Percentiles rank a stretch among this genome's conserved stretches.
phyloP scores from a whole-genome alignment of 73 alveolate species.

The Effrenium voratum region DNA sequence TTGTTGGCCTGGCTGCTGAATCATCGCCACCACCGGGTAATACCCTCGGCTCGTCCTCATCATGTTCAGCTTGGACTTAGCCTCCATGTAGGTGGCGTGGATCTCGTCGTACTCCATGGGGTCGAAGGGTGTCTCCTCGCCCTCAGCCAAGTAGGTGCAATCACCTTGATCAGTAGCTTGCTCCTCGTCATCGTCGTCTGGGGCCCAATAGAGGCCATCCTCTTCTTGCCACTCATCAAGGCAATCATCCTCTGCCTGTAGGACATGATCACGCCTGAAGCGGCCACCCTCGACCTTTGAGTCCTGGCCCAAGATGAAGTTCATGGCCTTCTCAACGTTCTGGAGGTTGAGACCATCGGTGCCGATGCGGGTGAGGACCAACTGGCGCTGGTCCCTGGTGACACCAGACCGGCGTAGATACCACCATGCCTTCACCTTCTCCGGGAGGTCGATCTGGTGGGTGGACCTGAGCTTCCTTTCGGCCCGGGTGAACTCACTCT shows the following conservation, averaged over 20 bases:
- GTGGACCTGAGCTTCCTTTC: neutral
- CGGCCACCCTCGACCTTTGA: neutral
- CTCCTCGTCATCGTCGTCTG: neutral
- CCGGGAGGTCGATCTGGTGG: neutral
- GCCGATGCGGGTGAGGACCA: neutral
- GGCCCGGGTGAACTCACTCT: neutral
- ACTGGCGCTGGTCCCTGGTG: neutral
- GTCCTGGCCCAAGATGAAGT: constrained; percentile 10
- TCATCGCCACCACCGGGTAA: neutral
- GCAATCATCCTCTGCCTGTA: neutral
- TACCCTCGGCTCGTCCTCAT: neutral
- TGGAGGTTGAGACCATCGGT: neutral
- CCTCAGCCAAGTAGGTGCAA: neutral
- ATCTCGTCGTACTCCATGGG: neutral
- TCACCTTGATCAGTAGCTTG: neutral
- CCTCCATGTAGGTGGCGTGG: neutral
- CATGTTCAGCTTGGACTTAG: neutral
- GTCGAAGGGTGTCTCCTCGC: neutral
- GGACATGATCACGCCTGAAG: neutral
- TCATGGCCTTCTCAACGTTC: neutral
- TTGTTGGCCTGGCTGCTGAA: neutral
- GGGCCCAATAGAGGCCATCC: neutral
- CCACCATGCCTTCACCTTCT: neutral
- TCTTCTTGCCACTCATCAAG: neutral
- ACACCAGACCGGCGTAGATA: neutral